Conservation (phyloP, 2,329 filamentous ascomycete species). For the Annulohypoxylon truncatum region DNA sequence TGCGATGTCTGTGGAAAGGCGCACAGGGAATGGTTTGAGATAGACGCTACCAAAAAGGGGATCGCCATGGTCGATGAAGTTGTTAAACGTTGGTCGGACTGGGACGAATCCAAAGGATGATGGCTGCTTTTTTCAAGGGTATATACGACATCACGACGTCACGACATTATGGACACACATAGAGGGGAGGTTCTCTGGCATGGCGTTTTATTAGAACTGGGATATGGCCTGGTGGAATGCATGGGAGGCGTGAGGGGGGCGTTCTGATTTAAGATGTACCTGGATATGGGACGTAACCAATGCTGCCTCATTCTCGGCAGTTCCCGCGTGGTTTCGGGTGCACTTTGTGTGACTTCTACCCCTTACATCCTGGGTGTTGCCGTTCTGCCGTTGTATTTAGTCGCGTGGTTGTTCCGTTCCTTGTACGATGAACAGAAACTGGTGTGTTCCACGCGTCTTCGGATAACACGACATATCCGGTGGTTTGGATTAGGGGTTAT, state of each 20-base stretch:
- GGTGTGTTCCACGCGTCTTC: background rate
- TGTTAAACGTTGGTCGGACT: constrained; percentile 85
- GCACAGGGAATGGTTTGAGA: constrained; percentile 96
- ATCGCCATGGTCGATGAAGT: constrained; percentile 75
- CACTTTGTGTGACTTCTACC: constrained; percentile 11
- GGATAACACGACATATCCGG: constrained; percentile 17
- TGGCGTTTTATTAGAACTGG: constrained; percentile 21
- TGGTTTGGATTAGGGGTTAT: constrained; percentile 14
- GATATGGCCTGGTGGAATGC: constrained; percentile 10
- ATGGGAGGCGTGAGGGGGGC: constrained; percentile 13
- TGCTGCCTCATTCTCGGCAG: constrained; percentile 20
- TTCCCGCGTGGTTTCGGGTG: constrained; percentile 10
- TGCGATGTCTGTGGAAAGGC: constrained; percentile 85
- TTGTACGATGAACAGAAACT: background rate
- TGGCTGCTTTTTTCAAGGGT: background rate
- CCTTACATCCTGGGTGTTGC: constrained; percentile 23
- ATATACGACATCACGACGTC: constrained; percentile 15
- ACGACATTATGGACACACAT: constrained; percentile 16
- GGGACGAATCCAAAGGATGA: constrained; percentile 69
- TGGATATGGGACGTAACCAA: constrained; percentile 12
- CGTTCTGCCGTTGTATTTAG: constrained; percentile 18
- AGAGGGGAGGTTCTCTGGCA: background rate
- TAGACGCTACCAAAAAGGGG: constrained; percentile 77
- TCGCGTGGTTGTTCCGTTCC: constrained; percentile 1
- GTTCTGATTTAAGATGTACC: constrained; percentile 4